Conservation (phyloP, 1,139 yeast genomes). For the Geotrichum aggregatum region DNA sequence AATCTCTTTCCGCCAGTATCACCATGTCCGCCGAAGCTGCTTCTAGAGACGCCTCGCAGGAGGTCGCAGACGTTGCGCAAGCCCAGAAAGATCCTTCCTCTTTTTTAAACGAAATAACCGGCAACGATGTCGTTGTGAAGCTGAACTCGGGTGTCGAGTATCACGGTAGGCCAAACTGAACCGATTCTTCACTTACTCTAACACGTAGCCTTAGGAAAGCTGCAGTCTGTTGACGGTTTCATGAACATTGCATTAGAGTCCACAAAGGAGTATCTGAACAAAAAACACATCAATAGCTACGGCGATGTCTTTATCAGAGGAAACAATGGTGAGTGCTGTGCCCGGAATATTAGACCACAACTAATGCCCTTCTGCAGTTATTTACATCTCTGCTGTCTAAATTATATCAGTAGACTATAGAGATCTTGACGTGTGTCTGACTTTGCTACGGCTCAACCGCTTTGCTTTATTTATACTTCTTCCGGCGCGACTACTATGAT, state of each 20-base stretch:
- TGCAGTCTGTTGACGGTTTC: constrained; percentile 92
- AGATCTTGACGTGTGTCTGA: neutral
- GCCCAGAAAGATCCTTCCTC: constrained; percentile 49
- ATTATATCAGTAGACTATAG: too few relatives aligned
- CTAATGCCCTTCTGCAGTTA: constrained; percentile 22
- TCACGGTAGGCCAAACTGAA: constrained; percentile 43
- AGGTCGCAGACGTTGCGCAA: constrained; percentile 2
- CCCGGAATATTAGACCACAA: neutral
- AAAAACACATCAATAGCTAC: constrained; percentile 54
- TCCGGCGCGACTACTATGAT: constrained; percentile 4
- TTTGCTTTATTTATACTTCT: constrained; percentile 4
- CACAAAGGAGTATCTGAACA: constrained; percentile 63
- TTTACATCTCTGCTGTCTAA: constrained; percentile 32
- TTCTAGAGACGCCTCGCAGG: neutral
- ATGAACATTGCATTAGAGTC: constrained; percentile 89
- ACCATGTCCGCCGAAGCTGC: constrained; percentile 2
- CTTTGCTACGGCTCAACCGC: neutral
- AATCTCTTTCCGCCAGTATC: constrained; percentile 79
- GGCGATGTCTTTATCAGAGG: constrained; percentile 95
- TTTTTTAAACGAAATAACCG: constrained; percentile 74
- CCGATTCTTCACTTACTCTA: neutral
- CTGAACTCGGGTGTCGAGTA: constrained; percentile 85
- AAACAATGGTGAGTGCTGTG: constrained; percentile 57
- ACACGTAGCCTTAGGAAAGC: constrained; percentile 43
- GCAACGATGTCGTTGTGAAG: constrained; percentile 75